Evolutionary conservation across 2,329 filamentous ascomycete species (phyloP), one percentile per base, ranked within the genome.

Genomic region (Botrytis fabae): DNA sequence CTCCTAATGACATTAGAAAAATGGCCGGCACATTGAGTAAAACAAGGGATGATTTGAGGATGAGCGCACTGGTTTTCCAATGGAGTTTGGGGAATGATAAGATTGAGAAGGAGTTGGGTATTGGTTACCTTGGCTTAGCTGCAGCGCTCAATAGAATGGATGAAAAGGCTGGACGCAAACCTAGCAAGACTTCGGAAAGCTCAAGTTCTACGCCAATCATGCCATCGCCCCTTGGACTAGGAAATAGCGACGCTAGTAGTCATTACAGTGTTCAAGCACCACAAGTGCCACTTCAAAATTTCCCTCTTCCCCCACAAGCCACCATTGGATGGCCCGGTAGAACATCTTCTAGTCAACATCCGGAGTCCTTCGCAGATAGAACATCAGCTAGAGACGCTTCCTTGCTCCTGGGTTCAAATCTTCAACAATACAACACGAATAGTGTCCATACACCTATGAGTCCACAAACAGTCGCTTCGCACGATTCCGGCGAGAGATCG

Each of bases 41-140:
- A 79, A 90, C 87, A 20, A 85, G 87, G 16, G 89, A 92, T 76
- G 86, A 88, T 2, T 81, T 92, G 66, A 87, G 86, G 76, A 89
- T 91, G 84, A 91, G 88, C 78, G 86, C 88, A 12, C 84, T 89
- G 62, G 86, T 90, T 77, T 89, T 92, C 80, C 86, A 90, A 76
- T 92, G 90, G 89, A 88, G 86, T 32, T 83, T 92, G 5, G 89
- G 89, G 14, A 85, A 85, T 44, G 84, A 85, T 32, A 88, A 86
- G 78, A 86, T 87, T 25, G 89, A 91, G 76, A 86, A 86, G 25
- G 85, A 88, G 20, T 85, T 88, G 60, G 89, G 89, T 28, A 91
- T 91, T 63, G 91, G 91, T 61, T 93, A 91, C 78, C 90, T 89
- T 1, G 89, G 89, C 7, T 84, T 93, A 12, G 87, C 88, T 1